These are phyloP conservation scores for Solanum aculeatissimum DNA, from an alignment of 305 asterid species.

Conservation along the genomic window DNA sequence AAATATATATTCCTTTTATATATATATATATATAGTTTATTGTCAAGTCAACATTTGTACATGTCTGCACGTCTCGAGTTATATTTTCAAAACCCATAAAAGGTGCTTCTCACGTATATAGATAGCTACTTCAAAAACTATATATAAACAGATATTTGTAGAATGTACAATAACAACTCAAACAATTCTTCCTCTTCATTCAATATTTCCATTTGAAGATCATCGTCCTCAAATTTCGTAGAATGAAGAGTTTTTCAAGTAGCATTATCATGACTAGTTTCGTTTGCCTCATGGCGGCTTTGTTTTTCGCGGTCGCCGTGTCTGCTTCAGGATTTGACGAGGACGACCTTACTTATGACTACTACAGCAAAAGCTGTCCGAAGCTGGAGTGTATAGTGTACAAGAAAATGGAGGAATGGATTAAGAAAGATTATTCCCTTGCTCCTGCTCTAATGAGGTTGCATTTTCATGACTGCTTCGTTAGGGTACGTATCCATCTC, in stretches of 20 bases:
- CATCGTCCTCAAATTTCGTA: not conserved
- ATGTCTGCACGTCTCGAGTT: not conserved
- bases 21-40: not conserved
- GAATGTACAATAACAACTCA: not conserved
- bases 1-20: not conserved
- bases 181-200: not conserved
- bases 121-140: not conserved
- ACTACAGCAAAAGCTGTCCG: conserved; percentile 55
- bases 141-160: not conserved
- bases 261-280: not conserved
- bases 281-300: not conserved
- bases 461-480: conserved; percentile 68
- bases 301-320: not conserved
- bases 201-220: not conserved
- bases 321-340: not conserved
- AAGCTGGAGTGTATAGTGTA: conserved; percentile 41
- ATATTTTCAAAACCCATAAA: not conserved
- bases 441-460: conserved; percentile 73
- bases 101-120: conserved; percentile 3
- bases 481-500: conserved; percentile 25
- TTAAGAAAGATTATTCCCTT: conserved; percentile 46
- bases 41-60: not conserved
- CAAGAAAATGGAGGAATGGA: conserved; percentile 31
- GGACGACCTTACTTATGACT: conserved; percentile 18
- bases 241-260: not conserved